Evolutionary conservation across 331 rosid species (phyloP).

Genomic region (Saraca asoca): DNA sequence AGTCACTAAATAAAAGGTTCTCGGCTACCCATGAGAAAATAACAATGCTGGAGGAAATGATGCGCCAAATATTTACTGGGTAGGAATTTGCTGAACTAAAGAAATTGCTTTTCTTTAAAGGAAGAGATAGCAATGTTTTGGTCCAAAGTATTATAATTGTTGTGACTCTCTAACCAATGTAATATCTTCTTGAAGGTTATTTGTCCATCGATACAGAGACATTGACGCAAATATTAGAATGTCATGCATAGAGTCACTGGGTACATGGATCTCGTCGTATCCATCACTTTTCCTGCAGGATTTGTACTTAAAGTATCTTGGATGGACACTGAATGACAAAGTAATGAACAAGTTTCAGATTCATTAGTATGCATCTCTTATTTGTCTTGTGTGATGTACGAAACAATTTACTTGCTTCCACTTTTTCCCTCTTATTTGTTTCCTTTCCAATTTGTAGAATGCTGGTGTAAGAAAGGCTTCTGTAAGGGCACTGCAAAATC

Average conservation of each 20-base stretch:
- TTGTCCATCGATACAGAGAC: conserved; percentile 97
- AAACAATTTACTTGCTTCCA: conserved; percentile 21
- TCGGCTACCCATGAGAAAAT: conserved; percentile 79
- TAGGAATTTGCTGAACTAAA: conserved; percentile 46
- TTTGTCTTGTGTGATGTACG: conserved; percentile 29
- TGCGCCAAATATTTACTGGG: conserved; percentile 97
- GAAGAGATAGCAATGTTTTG: conserved; percentile 19
- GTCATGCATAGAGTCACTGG: conserved; percentile 88
- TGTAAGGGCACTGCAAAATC: conserved; percentile 81
- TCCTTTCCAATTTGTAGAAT: conserved; percentile 52
- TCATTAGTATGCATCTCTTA: background rate
- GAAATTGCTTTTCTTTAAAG: conserved; percentile 11
- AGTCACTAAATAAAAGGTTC: conserved; percentile 83
- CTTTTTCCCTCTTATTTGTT: conserved; percentile 20
- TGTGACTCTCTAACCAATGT: conserved; percentile 34
- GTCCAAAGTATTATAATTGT: conserved; percentile 26
- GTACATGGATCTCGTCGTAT: conserved; percentile 88
- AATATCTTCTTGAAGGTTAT: conserved; percentile 69
- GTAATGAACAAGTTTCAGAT: conserved; percentile 48
- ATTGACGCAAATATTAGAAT: conserved; percentile 85
- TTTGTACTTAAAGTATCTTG: conserved; percentile 90
- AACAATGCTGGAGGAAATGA: conserved; percentile 88
- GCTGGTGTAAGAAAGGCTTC: conserved; percentile 92
- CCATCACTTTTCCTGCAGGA: conserved; percentile 96
- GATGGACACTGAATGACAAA: conserved; percentile 97